Base-by-base conservation (phyloP, 1,139 yeast species). In the Citeromyces hawaiiensis region DNA sequence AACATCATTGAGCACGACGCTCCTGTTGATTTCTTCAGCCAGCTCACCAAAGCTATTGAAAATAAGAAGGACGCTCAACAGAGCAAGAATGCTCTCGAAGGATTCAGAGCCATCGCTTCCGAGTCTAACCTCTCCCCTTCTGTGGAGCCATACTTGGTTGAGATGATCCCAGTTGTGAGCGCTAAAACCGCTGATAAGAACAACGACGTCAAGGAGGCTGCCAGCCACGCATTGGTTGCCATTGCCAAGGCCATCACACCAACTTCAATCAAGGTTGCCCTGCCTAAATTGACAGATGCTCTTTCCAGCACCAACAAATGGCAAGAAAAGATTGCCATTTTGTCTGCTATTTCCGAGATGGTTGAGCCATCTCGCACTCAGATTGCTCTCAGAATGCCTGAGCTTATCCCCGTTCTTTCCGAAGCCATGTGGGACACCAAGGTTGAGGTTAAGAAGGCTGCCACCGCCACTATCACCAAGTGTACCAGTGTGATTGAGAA, bases 361-460 rank as follows among this genome's bases (percentile, higher is more conserved):
- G 98, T 91, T 58, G 94, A 86, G 64, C 75, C 87, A 54, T 96
- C 98, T 55, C 91, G 88, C 68, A 86, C 70, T 56, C 98, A 88
- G 75, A 72, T 91, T 57, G 96, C 98, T 55, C 76, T 91, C 61
- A 86, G 97, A 76, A 88, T 91, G 97, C 96, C 97, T 59, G 97
- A 91, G 74, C 80, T 91, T 67, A 88, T 91, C 59, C 98, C 98
- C 66, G 93, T 83, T 52, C 74, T 91, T 60, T 91, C 98, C 53
- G 98, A 91, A 74, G 85, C 96, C 57, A 91, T 91, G 97, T 91
- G 98, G 98, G 98, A 91, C 68, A 91, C 98, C 70, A 91, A 91
- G 80, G 76, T 77, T 68, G 97, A 91, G 63, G 97, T 91, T 64
- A 91, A 91, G 82, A 79, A 76, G 57, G 94, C 93, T 61, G 96